A percentile compares a stretch with the other conserved stretches of the same genome.
Conservation (phyloP, 2,329 filamentous ascomycete species). For the Aspergillus spinulosporus region DNA sequence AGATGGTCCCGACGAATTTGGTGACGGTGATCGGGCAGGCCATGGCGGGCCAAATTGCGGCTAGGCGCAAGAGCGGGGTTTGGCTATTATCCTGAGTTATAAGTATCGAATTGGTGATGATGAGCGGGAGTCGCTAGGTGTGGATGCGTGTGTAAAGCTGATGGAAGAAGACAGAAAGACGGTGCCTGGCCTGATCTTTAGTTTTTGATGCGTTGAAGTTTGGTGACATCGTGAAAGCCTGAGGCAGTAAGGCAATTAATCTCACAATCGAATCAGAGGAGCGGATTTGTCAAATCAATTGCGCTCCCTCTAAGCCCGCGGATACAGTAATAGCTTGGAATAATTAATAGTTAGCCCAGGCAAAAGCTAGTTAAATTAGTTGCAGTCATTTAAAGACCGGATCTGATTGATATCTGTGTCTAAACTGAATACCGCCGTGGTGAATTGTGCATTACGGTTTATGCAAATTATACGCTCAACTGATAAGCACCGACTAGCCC, state of each 20-base stretch:
- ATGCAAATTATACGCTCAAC: background rate
- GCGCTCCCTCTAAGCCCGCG: background rate
- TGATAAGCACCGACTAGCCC: background rate
- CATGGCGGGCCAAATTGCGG: conserved; percentile 50
- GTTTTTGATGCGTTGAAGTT: conserved; percentile 1
- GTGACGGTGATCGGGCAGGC: conserved; percentile 70
- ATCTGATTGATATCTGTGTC: no score
- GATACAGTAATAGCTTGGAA: no score
- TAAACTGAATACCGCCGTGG: no score
- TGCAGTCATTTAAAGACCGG: background rate
- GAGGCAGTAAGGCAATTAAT: background rate
- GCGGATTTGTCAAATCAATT: conserved; percentile 3
- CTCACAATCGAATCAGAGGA: background rate
- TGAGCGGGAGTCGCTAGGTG: background rate
- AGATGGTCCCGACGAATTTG: conserved; percentile 92
- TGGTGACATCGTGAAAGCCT: conserved; percentile 12
- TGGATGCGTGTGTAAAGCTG: background rate
- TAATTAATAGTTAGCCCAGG: no score
- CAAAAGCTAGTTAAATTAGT: no score
- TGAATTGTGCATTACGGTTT: background rate
- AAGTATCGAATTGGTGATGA: background rate
- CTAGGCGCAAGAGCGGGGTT: background rate
- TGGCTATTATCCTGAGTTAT: no score
- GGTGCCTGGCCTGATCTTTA: background rate
- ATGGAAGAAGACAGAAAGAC: background rate